Conservation (phyloP, 768 basidiomycete genomes). For the Pisolithus marmoratus region DNA sequence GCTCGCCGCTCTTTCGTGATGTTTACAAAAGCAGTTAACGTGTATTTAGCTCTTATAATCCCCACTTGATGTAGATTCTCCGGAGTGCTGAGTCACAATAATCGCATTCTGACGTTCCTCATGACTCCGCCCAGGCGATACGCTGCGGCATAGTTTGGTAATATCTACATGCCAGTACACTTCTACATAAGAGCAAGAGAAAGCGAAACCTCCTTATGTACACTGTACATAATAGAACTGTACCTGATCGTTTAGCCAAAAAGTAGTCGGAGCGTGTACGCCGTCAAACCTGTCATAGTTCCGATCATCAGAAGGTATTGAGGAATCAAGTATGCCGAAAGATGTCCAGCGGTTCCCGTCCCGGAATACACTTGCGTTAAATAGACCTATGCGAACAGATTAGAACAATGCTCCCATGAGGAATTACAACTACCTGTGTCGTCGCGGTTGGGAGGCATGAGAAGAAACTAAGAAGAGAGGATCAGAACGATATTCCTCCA, state of each 20-base stretch:
- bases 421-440: constrained; percentile 38
- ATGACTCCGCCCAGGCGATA: too few relatives aligned
- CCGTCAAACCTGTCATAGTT: constrained; percentile 33
- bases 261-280: constrained; percentile 31
- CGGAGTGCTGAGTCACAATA: too few relatives aligned
- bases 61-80: too few relatives aligned
- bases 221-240: too few relatives aligned
- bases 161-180: too few relatives aligned
- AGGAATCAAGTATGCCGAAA: constrained; percentile 59
- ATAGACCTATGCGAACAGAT: constrained; percentile 37
- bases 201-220: too few relatives aligned
- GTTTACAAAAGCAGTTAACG: neutral
- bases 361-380: constrained; percentile 64
- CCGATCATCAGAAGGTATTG: constrained; percentile 41
- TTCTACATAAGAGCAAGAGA: too few relatives aligned
- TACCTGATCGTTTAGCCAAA: constrained; percentile 20
- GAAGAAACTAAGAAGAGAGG: too few relatives aligned
- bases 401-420: neutral
- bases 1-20: constrained; percentile 10
- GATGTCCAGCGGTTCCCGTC: constrained; percentile 56
- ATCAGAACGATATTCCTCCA: too few relatives aligned
- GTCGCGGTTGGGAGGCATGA: constrained; percentile 11
- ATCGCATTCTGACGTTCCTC: too few relatives aligned
- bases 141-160: too few relatives aligned
- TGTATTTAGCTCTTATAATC: too few relatives aligned